Conservation (phyloP, 352 stramenopile species). For the Phytopythium ostracodes region DNA sequence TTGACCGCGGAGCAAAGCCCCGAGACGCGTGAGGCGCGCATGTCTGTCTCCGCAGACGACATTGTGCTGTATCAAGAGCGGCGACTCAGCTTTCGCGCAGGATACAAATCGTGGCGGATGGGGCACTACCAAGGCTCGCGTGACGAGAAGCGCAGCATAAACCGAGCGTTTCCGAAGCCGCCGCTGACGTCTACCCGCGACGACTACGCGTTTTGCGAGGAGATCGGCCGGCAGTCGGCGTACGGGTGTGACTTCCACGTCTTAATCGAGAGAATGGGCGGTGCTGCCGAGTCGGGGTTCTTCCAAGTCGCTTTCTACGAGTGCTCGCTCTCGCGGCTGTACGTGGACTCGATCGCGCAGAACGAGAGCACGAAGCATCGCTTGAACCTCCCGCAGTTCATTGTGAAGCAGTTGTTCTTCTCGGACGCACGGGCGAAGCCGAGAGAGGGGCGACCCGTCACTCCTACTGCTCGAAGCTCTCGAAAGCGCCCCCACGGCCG, state of each 20-base stretch:
- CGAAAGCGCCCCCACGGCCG: slow-evolving; percentile 20
- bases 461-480: slow-evolving; percentile 19
- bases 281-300: slow-evolving; percentile 56
- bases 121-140: slow-evolving; percentile 66
- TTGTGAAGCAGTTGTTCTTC: slow-evolving; percentile 57
- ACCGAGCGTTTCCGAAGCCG: slow-evolving; percentile 40
- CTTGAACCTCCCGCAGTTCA: slow-evolving; percentile 36
- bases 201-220: slow-evolving; percentile 77
- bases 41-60: slow-evolving; percentile 78
- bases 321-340: slow-evolving; percentile 64
- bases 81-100: slow-evolving; percentile 72
- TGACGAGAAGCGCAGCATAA: slow-evolving; percentile 63
- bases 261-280: slow-evolving; percentile 59
- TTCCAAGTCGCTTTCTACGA: slow-evolving; percentile 89
- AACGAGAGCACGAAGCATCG: slow-evolving; percentile 18
- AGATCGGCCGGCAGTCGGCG: slow-evolving; percentile 44
- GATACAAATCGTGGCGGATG: slow-evolving; percentile 86
- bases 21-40: slow-evolving; percentile 29
- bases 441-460: slow-evolving; percentile 17
- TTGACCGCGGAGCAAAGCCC: slow-evolving; percentile 21
- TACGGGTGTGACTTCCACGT: slow-evolving; percentile 76
- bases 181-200: slow-evolving; percentile 52
- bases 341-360: slow-evolving; percentile 31
- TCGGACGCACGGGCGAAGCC: slow-evolving; percentile 16
- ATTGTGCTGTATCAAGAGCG: slow-evolving; percentile 84